Evolutionary conservation across 2,329 filamentous ascomycete genomes (phyloP), one percentile per base, ranked within the genome.

Genomic region (Colletotrichum viniferum): DNA sequence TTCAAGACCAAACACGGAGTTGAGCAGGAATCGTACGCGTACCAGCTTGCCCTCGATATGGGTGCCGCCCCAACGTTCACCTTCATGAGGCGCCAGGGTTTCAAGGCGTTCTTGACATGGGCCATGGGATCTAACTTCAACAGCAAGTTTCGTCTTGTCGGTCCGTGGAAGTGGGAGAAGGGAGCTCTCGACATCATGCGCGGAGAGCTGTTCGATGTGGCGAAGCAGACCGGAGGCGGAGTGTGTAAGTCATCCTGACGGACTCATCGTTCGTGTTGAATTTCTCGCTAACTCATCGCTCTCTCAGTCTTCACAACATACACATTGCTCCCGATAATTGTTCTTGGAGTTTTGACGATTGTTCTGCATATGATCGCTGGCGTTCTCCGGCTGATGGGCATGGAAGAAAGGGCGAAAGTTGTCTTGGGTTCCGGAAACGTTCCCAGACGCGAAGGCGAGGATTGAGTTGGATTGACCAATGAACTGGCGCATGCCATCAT

Each of bases 121-220:
- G 87, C 87, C 3, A 85, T 89, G 80, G 84, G 87, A 0, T 83
- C 87, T 34, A 88, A 88, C 79, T 87, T 89, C 78, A 89, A 88
- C 70, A 80, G 85, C 36, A 89, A 89, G 75, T 89, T 89, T 71
- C 82, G 87, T 7, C 78, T 89, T 4, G 79, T 85, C 0, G 87
- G 87, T 0, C 87, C 87, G 1, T 88, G 86, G 86, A 82, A 82
- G 61, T 83, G 82, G 79, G 81, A 86, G 26, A 74, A 79, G 2
- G 79, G 79, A 1, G 86, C 85, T 0, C 78, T 80, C 10, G 71
- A 77, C 2, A 82, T 88, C 30, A 87, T 88, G 85, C 77, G 80
- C 13, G 81, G 80, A 1, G 87, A 88, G 77, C 78, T 88, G n/a
- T 88, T 79, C 68, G 77, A 80, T 16, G 81, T 87, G 1, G 83